These are phyloP conservation scores for Nemania sp. DNA, from an alignment of 2,329 filamentous ascomycete species.

Conservation along the genomic window DNA sequence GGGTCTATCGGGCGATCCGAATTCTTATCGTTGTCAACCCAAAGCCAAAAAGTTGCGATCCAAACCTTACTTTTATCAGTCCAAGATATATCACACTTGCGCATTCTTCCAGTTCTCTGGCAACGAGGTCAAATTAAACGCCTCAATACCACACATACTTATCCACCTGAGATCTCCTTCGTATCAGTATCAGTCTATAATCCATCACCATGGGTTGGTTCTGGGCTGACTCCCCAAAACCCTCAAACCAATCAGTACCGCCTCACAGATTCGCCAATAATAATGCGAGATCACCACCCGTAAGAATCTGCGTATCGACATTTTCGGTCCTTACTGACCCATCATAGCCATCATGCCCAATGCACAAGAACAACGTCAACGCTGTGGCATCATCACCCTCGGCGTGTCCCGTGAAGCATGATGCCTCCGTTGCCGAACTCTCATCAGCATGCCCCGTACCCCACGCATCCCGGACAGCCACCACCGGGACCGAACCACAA, in stretches of 20 bases:
- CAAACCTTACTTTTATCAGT: conserved; percentile 12
- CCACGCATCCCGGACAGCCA: conserved; percentile 51
- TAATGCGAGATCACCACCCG: conserved; percentile 55
- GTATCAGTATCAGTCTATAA: background rate
- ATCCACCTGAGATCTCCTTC: background rate
- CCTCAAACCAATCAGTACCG: conserved; percentile 43
- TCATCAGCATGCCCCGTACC: conserved; percentile 58
- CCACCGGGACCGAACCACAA: conserved; percentile 51
- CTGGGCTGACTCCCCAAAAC: conserved; percentile 65
- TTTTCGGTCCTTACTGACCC: conserved; percentile 41
- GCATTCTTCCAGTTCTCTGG: background rate
- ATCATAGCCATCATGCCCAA: conserved; percentile 65
- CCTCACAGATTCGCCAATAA: conserved; percentile 45
- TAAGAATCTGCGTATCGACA: conserved; percentile 46
- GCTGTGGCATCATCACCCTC: conserved; percentile 54
- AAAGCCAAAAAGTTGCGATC: conserved; percentile 30
- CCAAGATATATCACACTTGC: background rate
- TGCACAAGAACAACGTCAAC: conserved; percentile 66
- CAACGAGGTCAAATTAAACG: background rate
- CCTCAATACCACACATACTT: background rate
- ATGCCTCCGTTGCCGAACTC: conserved; percentile 19
- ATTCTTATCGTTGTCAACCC: conserved; percentile 28
- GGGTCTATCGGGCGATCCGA: background rate
- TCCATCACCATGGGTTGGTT: conserved; percentile 69
- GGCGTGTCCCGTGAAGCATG: conserved; percentile 51